Evolutionary conservation across 441 rosid genomes (phyloP).

Genomic region (Aleurites moluccanus): DNA sequence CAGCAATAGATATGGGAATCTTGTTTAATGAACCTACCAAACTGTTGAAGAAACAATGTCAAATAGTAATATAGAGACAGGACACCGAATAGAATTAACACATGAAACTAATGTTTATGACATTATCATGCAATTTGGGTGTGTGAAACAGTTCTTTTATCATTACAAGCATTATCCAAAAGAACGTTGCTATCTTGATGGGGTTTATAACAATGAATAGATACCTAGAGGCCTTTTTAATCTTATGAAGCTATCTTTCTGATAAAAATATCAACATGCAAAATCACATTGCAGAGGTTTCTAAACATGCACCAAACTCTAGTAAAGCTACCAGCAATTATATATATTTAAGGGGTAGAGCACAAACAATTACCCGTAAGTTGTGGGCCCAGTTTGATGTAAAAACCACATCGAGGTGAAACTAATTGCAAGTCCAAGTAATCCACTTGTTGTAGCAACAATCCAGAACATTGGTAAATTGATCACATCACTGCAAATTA

Average conservation of each 20-base stretch:
- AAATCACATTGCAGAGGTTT: background rate
- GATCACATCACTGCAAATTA: constrained; percentile 58
- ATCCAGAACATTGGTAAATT: constrained; percentile 80
- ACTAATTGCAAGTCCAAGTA: constrained; percentile 89
- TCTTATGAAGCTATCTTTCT: background rate
- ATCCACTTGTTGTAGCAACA: constrained; percentile 78
- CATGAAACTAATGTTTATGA: no score
- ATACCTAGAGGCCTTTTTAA: background rate
- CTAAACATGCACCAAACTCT: no score
- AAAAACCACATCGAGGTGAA: constrained; percentile 97
- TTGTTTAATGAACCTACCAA: constrained; percentile 94
- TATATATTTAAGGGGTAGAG: no score
- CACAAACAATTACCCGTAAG: constrained; percentile 56
- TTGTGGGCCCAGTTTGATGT: constrained; percentile 93
- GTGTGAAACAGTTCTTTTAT: background rate
- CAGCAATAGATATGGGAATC: constrained; percentile 85
- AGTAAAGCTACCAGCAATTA: background rate
- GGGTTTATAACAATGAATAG: background rate
- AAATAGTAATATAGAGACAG: background rate
- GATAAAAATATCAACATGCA: background rate
- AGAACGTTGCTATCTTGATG: background rate
- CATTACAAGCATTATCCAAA: background rate
- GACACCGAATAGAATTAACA: background rate
- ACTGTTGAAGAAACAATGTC: constrained; percentile 40
- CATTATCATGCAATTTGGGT: no score